A percentile compares a stretch with the other conserved stretches of the same genome.
These are phyloP conservation scores for Neofusicoccum sp. DNA, from an alignment of 2,329 filamentous ascomycete genomes.

Conservation along the genomic window DNA sequence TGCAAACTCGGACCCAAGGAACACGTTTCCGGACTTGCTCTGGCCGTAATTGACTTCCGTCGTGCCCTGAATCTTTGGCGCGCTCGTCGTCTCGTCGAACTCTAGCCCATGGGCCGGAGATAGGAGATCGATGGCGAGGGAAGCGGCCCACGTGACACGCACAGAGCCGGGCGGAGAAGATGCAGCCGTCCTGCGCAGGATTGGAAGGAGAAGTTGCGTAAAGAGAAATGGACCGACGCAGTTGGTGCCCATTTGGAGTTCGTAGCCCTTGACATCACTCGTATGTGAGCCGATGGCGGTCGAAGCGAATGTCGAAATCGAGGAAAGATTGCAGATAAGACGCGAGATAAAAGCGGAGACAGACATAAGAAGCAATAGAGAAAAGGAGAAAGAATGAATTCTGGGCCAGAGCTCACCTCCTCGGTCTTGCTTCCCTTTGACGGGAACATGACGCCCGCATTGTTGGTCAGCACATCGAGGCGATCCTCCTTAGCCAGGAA, in stretches of 20 bases:
- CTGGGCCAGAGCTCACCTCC: not conserved
- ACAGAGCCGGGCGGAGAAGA: slow-evolving; percentile 27
- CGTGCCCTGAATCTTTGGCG: not conserved
- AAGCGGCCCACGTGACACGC: slow-evolving; percentile 37
- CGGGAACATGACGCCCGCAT: slow-evolving; percentile 35
- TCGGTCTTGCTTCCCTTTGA: slow-evolving; percentile 26
- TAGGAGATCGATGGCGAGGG: slow-evolving; percentile 21
- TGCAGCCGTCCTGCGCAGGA: slow-evolving; percentile 33
- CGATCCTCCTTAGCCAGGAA: slow-evolving; percentile 40
- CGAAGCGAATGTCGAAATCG: not conserved
- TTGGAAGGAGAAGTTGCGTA: slow-evolving; percentile 38
- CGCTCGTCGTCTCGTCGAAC: slow-evolving; percentile 14
- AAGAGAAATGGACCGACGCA: slow-evolving; percentile 42
- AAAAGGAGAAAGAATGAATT: not conserved
- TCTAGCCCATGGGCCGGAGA: slow-evolving; percentile 18
- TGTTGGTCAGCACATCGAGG: slow-evolving; percentile 44
- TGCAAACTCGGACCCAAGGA: slow-evolving; percentile 27
- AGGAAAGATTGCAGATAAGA: not conserved
- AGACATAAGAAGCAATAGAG: not conserved
- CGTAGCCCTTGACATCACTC: slow-evolving; percentile 22
- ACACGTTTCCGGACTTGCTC: slow-evolving; percentile 30
- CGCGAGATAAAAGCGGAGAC: not conserved
- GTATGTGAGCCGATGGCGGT: slow-evolving; percentile 13
- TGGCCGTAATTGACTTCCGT: slow-evolving; percentile 24
- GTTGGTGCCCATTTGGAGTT: slow-evolving; percentile 41